A percentile compares a stretch with the other conserved stretches of the same genome.
These are phyloP conservation scores for Hemerocallis citrina DNA, from an alignment of 106 monocot genomes.

Conservation along the genomic window DNA sequence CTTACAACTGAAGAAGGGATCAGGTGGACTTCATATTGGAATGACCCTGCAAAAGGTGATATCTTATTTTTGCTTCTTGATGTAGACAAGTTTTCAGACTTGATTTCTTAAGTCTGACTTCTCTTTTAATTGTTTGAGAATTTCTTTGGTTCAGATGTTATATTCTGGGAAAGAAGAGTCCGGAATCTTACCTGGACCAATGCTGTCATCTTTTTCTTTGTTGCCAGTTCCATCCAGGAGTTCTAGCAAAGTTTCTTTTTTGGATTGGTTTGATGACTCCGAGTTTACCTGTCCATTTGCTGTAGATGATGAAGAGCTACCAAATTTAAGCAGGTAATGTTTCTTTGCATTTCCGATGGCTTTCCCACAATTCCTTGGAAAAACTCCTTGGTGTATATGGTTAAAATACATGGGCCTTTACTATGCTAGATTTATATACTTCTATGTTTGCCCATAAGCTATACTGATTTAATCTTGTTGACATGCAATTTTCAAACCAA, in stretches of 20 bases:
- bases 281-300: slow-evolving; percentile 67
- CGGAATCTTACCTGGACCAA: slow-evolving; percentile 13
- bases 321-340: slow-evolving; percentile 12
- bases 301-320: slow-evolving; percentile 26
- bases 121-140: background rate
- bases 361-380: background rate
- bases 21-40: slow-evolving; percentile 10
- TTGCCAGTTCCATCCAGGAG: slow-evolving; percentile 25
- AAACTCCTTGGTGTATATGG: too few species aligned
- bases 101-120: background rate
- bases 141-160: slow-evolving; percentile 15
- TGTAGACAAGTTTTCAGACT: background rate
- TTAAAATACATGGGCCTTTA: too few species aligned
- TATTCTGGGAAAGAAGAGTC: slow-evolving; percentile 29
- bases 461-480: too few species aligned
- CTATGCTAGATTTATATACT: too few species aligned
- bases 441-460: too few species aligned
- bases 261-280: slow-evolving; percentile 39
- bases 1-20: slow-evolving; percentile 16
- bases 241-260: slow-evolving; percentile 22
- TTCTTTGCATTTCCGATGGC: too few species aligned
- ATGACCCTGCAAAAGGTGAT: slow-evolving; percentile 34
- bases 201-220: too few species aligned
- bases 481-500: too few species aligned
- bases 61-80: background rate